Evolutionary conservation across 2,329 filamentous ascomycete species (phyloP), one percentile per base, ranked within the genome.

Genomic region (Cryphonectria nitschkei): DNA sequence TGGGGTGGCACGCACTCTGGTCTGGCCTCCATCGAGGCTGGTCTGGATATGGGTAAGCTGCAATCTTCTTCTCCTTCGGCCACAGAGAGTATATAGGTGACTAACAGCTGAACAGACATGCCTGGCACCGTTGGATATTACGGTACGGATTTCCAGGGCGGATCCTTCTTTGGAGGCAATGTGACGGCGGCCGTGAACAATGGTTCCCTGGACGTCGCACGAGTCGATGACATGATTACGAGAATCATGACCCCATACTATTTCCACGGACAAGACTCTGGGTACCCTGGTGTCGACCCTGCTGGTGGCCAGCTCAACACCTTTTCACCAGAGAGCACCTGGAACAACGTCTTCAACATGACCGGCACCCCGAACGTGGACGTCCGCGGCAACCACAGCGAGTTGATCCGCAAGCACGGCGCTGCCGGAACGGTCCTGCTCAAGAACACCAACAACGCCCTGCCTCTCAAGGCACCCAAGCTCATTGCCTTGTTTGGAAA

Each of bases 371-470:
- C 39, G 9, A 88, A 89, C 75, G 84, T 76, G 70, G 81, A 83
- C 54, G 82, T 83, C 67, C 85, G 86, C 0, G 88, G 84, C 29
- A 83, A 90, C 75, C 86, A 90, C 46, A 88, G 83, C 5, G 78
- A 83, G 0, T 77, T 90, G 5, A 83, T 88, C 74, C 83, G 87
- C 65, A 87, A 87, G 84, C 86, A 90, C 74, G 84, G 78, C 22
- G 78, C 80, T 19, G 80, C 79, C 70, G 90, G 90, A 29, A 91
- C 88, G 16, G 88, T 94, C 22, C 85, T 95, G 2, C 83, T 95
- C 72, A 95, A 95, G 84, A 95, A 95, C 80, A 82, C 82, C 41
- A 84, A 85, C 73, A 85, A 85, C 50, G 84, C 84, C 1, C 83
- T 94, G 8, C 92, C 92, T 0, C 82, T 89, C 52, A 85, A 85